Conservation (phyloP, 1,139 yeast genomes). For the Debaryomyces udenii region DNA sequence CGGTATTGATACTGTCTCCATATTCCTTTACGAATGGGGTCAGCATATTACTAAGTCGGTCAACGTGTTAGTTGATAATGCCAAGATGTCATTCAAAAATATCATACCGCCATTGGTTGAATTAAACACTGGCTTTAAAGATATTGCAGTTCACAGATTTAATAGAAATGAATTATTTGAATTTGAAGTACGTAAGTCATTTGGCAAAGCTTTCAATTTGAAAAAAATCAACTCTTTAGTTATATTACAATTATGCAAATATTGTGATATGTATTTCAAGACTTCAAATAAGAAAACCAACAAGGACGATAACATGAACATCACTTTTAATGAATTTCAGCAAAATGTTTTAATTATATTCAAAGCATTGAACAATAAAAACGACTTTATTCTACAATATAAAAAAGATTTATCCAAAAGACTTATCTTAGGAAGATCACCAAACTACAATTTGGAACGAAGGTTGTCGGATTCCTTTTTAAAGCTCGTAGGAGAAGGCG, state of each 20-base stretch:
- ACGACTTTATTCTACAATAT: slow-evolving; percentile 34
- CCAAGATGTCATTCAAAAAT: slow-evolving; percentile 9
- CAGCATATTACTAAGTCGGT: slow-evolving; percentile 15
- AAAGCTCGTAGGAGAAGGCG: slow-evolving; percentile 37
- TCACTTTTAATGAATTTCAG: slow-evolving; percentile 24
- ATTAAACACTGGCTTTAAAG: slow-evolving; percentile 16
- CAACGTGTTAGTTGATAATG: slow-evolving; percentile 10
- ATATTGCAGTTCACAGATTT: slow-evolving; percentile 16
- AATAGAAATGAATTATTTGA: slow-evolving; percentile 25
- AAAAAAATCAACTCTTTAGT: slow-evolving; percentile 22
- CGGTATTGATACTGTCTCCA: slow-evolving; percentile 22
- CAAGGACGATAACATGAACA: slow-evolving; percentile 12
- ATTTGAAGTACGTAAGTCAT: slow-evolving; percentile 33
- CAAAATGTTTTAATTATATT: slow-evolving; percentile 30
- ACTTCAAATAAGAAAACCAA: slow-evolving; percentile 13
- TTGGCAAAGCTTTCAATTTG: slow-evolving; percentile 28
- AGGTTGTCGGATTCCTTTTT: slow-evolving; percentile 29
- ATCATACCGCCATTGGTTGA: slow-evolving; percentile 14
- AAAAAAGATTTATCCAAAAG: slow-evolving; percentile 43
- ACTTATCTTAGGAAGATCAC: slow-evolving; percentile 30
- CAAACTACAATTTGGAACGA: slow-evolving; percentile 27
- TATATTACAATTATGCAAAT: slow-evolving; percentile 34
- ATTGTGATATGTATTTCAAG: slow-evolving; percentile 37
- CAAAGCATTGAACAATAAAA: slow-evolving; percentile 39
- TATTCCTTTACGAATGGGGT: slow-evolving; percentile 29